A percentile compares a stretch with the other conserved stretches of the same genome.
phyloP scores from a whole-genome alignment of 2,329 filamentous ascomycete species.

The Verticillium albo-atrum region DNA sequence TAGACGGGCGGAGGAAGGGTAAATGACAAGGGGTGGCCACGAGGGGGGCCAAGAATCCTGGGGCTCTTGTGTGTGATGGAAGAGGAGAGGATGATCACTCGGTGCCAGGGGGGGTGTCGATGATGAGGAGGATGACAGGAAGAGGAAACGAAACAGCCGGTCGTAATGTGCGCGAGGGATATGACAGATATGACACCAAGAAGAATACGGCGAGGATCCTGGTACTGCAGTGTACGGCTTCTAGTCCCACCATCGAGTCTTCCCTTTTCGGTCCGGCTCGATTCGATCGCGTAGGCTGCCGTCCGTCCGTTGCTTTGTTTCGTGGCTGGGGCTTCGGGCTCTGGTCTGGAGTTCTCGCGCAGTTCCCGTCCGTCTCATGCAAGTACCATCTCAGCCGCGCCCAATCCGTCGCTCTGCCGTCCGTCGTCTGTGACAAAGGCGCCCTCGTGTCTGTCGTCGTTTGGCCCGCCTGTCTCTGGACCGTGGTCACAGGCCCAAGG shows the following conservation, averaged over 20 bases:
- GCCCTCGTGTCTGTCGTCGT: background rate
- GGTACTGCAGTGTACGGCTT: background rate
- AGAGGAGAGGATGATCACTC: background rate
- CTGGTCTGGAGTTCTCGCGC: too few species aligned
- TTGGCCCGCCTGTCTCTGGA: background rate
- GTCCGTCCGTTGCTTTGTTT: too few species aligned
- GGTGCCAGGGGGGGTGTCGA: background rate
- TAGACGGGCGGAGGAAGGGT: background rate
- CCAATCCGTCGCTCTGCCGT: background rate
- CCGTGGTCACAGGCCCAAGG: background rate
- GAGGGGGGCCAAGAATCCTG: background rate
- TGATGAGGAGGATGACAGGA: background rate
- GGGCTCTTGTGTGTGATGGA: background rate
- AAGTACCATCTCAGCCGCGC: background rate
- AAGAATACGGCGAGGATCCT: background rate
- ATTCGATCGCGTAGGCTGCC: background rate
- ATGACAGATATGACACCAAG: background rate
- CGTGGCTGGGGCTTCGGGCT: too few species aligned
- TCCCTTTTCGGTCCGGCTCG: background rate
- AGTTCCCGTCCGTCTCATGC: background rate
- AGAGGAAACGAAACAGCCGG: background rate
- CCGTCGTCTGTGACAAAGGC: background rate
- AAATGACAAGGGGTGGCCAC: background rate
- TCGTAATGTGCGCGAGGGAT: background rate
- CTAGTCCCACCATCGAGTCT: background rate